Evolutionary conservation across 2,329 filamentous ascomycete genomes (phyloP), one percentile per base, ranked within the genome.

Genomic region (Aspergillus quadrilineatus): DNA sequence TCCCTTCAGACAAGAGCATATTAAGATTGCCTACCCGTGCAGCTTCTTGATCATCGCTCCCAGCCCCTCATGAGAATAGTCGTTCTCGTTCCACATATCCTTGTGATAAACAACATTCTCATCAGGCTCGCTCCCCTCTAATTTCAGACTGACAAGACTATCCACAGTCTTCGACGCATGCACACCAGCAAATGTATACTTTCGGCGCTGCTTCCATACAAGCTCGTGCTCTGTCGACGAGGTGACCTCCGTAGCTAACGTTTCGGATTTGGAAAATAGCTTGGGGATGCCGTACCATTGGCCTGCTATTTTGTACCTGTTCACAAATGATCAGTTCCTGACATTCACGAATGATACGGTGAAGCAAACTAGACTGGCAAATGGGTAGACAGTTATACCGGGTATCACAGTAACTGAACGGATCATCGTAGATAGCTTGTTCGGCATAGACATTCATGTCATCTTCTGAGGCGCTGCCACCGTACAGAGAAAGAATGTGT

Each of bases 71-170:
- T 57, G 55, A 22, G 45, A 41, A 39, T 57, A 60, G 17, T 60
- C 55, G 37, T 46, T 50, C 37, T 32, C 47, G 49, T 51, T 55
- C 55, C 51, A 60, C 50, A 60, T 57, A 52, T 57, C 58, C 39
- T 60, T 57, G 28, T 60, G 58, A 55, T 60, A 60, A 1, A 60
- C 58, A 0, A 57, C 58, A n/a, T 52, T 57, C 51, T 60, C 57
- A 14, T 15, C 46, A 4, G 17, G 50, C 8, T 15, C 55, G 12
- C n/a, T 28, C 2, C 36, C 34, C 32, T 54, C 54, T 14, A 59
- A 22, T 32, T 30, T 51, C 34, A 59, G 29, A 47, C 54, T 59
- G 1, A 59, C 50, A 15, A 59, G 37, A 50, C 54, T 59, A 48
- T 59, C 55, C 9, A 39, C 57, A 29, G n/a, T 42, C 17, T 51